phyloP scores from a whole-genome alignment of 768 basidiomycete genomes.

The Naganishia vaughanmartiniae region DNA sequence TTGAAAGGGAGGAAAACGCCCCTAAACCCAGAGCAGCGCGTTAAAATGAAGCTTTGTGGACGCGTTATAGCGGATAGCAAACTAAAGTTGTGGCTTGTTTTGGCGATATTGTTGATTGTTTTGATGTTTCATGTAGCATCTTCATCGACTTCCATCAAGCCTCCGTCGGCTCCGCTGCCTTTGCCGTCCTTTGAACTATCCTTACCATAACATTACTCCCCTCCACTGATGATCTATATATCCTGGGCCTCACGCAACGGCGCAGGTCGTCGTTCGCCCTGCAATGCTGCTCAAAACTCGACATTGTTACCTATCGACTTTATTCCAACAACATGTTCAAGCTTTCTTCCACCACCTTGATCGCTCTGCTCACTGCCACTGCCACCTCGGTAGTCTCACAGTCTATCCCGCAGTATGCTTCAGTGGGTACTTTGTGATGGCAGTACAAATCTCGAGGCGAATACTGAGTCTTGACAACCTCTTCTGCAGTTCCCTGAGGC shows the following conservation, averaged over 20 bases:
- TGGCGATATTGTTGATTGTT: neutral
- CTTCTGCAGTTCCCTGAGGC: conserved; percentile 42
- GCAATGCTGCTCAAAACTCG: too few relatives aligned
- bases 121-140: neutral
- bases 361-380: conserved; percentile 1
- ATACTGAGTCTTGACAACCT: neutral
- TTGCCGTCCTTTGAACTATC: neutral
- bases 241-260: neutral
- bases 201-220: neutral
- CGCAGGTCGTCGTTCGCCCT: neutral
- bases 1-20: too few relatives aligned
- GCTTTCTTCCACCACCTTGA: neutral
- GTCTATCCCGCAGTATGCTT: neutral
- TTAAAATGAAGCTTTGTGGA: neutral
- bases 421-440: neutral
- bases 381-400: conserved; percentile 9
- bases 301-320: neutral
- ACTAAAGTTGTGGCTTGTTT: neutral
- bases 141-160: neutral
- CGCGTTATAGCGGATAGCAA: neutral
- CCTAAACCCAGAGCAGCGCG: too few relatives aligned
- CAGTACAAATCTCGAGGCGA: neutral
- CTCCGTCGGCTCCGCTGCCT: neutral
- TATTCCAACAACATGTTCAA: conserved; percentile 8
- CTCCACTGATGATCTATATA: neutral